Base-by-base conservation (phyloP, 164 flowering plant species). In the Tetracentron sinense region DNA sequence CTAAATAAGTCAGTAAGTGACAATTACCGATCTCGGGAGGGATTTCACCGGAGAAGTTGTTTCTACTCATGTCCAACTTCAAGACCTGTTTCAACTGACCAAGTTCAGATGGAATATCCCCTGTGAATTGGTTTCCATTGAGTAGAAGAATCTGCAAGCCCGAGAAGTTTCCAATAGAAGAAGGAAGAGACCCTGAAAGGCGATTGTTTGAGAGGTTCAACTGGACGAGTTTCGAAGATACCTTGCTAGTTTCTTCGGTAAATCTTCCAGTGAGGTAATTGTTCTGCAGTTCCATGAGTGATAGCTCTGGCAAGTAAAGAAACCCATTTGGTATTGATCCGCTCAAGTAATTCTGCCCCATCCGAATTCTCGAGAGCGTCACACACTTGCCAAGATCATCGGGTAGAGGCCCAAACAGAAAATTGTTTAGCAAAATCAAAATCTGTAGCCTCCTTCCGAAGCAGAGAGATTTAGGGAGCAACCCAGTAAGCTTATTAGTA, bases 381-480 rank as follows among this genome's bases (percentile, higher is more conserved):
- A 56, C 21, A 62, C 92, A 86, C n/a, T 74, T 54, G 26, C 86
- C 83, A 20, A 86, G 82, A 66, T 78, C 79, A 7, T 70, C 72
- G 1, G 94, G 94, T 10, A 88, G 60, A 35, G 85, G 74, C 5
- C 90, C 90, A 42, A 84, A 80, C 14, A 88, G 74, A 68, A 80
- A 85, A 65, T 88, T 86, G 65, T 76, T 72, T 31, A 81, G 75
- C 69, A 81, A 28, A 58, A 86, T 86, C 69, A 86, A 51, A 49
- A 70, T 81, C 54, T 55, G 55, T 8, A 86, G 72, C 64, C 28
- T 76, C 62, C 78, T 75, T 20, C 83, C 87, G n/a, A 42, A 70
- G 62, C 92, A 84, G 7, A 86, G 80, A 25, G 76, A 63, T 16
- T 20, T 71, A 0, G 88, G 88, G 52, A 86, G 63, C 42, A 63